Base-by-base conservation (phyloP, 2,329 filamentous ascomycete genomes). In the Ascochyta lentis region DNA sequence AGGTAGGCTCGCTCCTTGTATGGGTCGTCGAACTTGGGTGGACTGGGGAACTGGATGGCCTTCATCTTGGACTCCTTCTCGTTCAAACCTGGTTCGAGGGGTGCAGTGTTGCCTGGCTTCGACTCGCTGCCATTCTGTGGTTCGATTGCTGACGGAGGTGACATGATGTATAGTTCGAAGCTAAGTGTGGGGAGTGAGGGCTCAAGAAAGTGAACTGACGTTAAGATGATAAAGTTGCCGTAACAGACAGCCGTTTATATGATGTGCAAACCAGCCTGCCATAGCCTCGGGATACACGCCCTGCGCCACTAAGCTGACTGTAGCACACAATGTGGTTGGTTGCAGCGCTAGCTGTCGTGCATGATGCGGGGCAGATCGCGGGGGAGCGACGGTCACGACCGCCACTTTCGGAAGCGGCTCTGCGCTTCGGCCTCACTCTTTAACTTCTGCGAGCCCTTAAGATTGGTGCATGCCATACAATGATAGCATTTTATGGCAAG, bases 1-100 rank as follows among this genome's bases (percentile, higher is more conserved):
- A 76, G 58, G 37, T 75, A 75, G 19, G 67, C 69, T 8, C 74
- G 67, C 63, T 76, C 73, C 41, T 73, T 74, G 60, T 72, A 70
- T 4, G 67, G 65, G 27, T 76, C 73, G 22, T 75, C 70, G 41
- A 76, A 76, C 40, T 71, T 73, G 15, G 72, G 73, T 3, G 72
- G 71, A 8, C 51, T 60, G 1, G 71, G 68, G 37, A 75, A 70
- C 15, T 51, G 57, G 8, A 63, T 35, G 45, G 60, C 65, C 54
- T 72, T 64, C 15, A 57, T 54, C 39, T 66, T 70, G 6, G 65
- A 69, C 19, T 68, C 61, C 13, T 56, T 61, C 39, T 67, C 61
- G 41, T 60, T 68, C 35, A 74, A 47, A 4, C 71, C 73, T 37
- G 73, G 71, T 51, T 75, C 72, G 8, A 67, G 67, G 2, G 73